Conservation (phyloP, 441 rosid species). For the Omphalea diandra region DNA sequence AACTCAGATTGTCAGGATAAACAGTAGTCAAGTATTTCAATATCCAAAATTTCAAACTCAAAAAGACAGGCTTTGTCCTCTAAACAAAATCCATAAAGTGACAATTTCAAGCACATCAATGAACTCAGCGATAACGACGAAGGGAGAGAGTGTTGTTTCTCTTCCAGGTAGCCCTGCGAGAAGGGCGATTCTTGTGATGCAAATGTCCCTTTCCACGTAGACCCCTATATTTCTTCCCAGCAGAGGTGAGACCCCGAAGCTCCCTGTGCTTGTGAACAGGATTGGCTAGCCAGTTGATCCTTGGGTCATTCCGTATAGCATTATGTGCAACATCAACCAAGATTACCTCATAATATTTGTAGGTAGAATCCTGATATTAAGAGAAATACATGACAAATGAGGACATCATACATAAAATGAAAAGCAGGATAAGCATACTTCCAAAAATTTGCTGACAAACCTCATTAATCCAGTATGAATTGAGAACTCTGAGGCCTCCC, state of each 20-base stretch:
- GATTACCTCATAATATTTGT: conserved; percentile 80
- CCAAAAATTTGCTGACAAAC: conserved; percentile 27
- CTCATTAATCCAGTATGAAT: conserved; percentile 98
- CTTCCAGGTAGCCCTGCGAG: conserved; percentile 96
- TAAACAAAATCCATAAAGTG: conserved; percentile 11
- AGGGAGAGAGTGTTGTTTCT: conserved; percentile 68
- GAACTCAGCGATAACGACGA: conserved; percentile 68
- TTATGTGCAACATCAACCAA: conserved; percentile 80
- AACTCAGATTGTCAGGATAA: conserved; percentile 16
- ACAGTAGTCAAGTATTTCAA: conserved; percentile 5
- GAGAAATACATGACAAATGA: conserved; percentile 6
- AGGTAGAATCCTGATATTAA: conserved; percentile 63
- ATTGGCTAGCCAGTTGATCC: conserved; percentile 88
- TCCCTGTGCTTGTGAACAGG: conserved; percentile 93
- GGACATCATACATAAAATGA: neutral
- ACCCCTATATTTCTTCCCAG: conserved; percentile 89
- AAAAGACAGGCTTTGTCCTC: conserved; percentile 17
- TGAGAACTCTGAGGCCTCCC: conserved; percentile 90
- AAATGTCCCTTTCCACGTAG: conserved; percentile 78
- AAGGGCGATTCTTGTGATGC: conserved; percentile 80
- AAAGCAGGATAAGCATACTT: neutral
- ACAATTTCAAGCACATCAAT: conserved; percentile 16
- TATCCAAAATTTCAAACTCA: conserved; percentile 26
- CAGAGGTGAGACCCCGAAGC: conserved; percentile 84
- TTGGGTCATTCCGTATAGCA: conserved; percentile 81